A percentile compares a stretch with the other conserved stretches of the same genome.
Conservation (phyloP, 352 stramenopile genomes). For the Globisporangium heterothallicum region DNA sequence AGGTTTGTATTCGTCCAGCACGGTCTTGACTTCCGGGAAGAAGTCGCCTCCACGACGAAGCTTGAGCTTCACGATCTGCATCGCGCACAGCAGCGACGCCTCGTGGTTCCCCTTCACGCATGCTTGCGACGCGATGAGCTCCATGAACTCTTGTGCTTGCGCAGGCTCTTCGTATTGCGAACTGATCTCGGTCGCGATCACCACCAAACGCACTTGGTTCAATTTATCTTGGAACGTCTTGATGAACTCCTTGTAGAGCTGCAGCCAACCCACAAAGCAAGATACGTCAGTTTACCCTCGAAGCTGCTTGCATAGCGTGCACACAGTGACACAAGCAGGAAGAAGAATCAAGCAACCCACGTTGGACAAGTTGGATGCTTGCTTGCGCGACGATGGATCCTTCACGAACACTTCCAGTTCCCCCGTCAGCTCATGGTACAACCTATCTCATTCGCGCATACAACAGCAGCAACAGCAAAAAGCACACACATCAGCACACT, state of each 20-base stretch:
- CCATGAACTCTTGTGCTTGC: slow-evolving; percentile 69
- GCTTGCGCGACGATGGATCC: slow-evolving; percentile 59
- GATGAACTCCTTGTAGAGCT: slow-evolving; percentile 95
- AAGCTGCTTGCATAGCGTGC: too few species aligned
- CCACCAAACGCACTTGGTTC: slow-evolving; percentile 92
- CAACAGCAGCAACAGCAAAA: not conserved
- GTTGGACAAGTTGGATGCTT: slow-evolving; percentile 44
- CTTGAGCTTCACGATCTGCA: slow-evolving; percentile 75
- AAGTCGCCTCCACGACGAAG: slow-evolving; percentile 55
- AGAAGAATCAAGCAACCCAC: not conserved
- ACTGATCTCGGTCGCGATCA: slow-evolving; percentile 90
- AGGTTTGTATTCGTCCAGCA: slow-evolving; percentile 66
- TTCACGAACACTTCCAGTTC: slow-evolving; percentile 90
- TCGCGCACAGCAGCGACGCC: slow-evolving; percentile 63
- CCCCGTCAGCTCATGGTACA: slow-evolving; percentile 98
- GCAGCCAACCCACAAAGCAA: slow-evolving; percentile 7
- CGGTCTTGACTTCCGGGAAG: slow-evolving; percentile 54
- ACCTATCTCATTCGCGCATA: slow-evolving; percentile 41
- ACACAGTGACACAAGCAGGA: too few species aligned
- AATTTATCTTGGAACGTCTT: slow-evolving; percentile 93
- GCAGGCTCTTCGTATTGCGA: slow-evolving; percentile 54
- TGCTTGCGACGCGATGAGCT: slow-evolving; percentile 49
- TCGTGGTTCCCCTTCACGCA: slow-evolving; percentile 62
- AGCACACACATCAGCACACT: not conserved
- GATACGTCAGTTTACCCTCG: too few species aligned